phyloP scores from a whole-genome alignment of 202 grass and related monocot genomes.

The Schoenoplectus tabernaemontani region DNA sequence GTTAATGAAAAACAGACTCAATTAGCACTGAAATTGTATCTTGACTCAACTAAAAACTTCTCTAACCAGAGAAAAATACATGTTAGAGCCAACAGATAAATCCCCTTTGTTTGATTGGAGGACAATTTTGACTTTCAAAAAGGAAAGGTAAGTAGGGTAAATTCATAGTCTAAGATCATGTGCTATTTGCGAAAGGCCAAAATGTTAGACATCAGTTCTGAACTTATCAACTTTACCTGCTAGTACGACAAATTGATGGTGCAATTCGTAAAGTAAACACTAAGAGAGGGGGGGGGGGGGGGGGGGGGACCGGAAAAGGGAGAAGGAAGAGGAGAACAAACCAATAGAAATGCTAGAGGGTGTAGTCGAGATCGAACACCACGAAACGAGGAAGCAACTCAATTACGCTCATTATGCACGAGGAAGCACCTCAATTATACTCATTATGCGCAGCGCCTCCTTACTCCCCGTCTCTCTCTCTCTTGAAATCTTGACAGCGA shows the following conservation, averaged over 20 bases:
- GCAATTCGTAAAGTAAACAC: not conserved
- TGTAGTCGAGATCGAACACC: constrained; percentile 96
- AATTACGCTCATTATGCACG: no score
- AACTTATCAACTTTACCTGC: not conserved
- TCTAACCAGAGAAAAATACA: not conserved
- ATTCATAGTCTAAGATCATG: no score
- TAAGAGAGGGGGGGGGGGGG: not conserved
- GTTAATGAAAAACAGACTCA: not conserved
- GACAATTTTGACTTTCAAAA: not conserved
- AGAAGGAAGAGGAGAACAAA: constrained; percentile 14
- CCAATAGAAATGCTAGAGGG: constrained; percentile 95
- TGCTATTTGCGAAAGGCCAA: not conserved
- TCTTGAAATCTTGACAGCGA: no score
- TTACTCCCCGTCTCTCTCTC: constrained; percentile 55
- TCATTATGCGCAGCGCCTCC: constrained; percentile 69
- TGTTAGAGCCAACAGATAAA: not conserved
- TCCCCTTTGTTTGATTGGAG: not conserved
- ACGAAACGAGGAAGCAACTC: constrained; percentile 68
- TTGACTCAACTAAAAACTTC: not conserved
- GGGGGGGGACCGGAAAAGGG: no score
- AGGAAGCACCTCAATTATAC: no score
- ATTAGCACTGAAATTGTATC: not conserved
- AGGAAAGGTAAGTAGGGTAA: no score
- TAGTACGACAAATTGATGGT: not conserved
- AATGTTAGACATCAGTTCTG: not conserved